Base-by-base conservation (phyloP, 441 rosid species). In the Sinapis alba region DNA sequence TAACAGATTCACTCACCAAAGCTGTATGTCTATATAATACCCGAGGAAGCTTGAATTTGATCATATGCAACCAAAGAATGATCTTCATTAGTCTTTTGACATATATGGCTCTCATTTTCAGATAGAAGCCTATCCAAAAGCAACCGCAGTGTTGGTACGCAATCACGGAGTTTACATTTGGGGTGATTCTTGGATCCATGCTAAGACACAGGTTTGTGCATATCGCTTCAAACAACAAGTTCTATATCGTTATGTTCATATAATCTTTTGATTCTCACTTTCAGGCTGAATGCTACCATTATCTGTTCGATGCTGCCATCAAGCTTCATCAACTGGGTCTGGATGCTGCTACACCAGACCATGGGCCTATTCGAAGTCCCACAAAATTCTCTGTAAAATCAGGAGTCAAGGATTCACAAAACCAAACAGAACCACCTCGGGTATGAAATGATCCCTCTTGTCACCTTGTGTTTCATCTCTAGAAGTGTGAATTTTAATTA, bases 121-220 rank as follows among this genome's bases (percentile, higher is more conserved):
- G 98, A 84, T 96, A 68, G 94, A 90, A 76, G 97, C 89, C 3
- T 92, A 92, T 81, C 99, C 99, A 66, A 93, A 88, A 82, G 74
- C 98, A 71, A 96, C 98, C 16, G 97, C 98, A 30, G 98, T 96
- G 68, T 94, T 96, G 80, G 99, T 96, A 68, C 93, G 96, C 74
- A 96, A 94, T 79, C 99, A 96, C 34, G 99, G 97, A 51, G 76
- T 96, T 81, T 94, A 89, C 77, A 78, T 89, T 62, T 96, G 98
- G 99, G 98, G 98, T 73, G 98, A 96, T 77, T 84, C 98, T 69
- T 96, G 99, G 99, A 96, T 96, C 85, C 90, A 76, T 83, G 98
- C 98, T 74, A 96, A 96, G 88, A 93, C 98, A 45, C 98, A 96
- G 99, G 99, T 96, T 66, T 77, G 83, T 79, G 67, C 65, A 66